These are phyloP conservation scores for Exobasidium rhododendri DNA, from an alignment of 1,284 basidiomycete genomes.

Conservation along the genomic window DNA sequence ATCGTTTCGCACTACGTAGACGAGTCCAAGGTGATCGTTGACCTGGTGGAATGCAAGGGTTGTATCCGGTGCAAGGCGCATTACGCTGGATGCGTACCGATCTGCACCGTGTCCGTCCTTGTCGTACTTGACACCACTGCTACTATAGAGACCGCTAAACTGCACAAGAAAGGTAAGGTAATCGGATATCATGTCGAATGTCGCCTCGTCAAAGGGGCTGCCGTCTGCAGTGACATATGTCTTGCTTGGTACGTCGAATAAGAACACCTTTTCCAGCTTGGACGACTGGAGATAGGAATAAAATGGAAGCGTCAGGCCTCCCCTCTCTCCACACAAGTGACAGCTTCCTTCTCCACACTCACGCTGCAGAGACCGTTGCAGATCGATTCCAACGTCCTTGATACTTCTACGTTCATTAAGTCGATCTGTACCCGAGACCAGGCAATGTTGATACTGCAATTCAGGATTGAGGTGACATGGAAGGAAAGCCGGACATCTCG, in stretches of 20 bases:
- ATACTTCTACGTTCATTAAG: constrained; percentile 66
- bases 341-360: no score
- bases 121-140: background rate
- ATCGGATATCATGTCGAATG: constrained; percentile 83
- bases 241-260: constrained; percentile 82
- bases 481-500: constrained; percentile 60
- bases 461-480: constrained; percentile 83
- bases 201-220: constrained; percentile 82
- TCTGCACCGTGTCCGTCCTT: background rate
- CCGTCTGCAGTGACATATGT: constrained; percentile 89
- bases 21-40: constrained; percentile 56
- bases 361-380: constrained; percentile 63
- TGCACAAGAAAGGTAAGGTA: constrained; percentile 83
- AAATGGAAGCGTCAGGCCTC: no score
- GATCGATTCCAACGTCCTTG: constrained; percentile 76
- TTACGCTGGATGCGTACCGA: constrained; percentile 54
- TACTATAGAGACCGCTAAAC: constrained; percentile 69
- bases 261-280: constrained; percentile 83
- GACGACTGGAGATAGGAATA: constrained; percentile 76
- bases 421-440: constrained; percentile 67
- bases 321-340: no score
- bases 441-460: constrained; percentile 80
- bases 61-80: constrained; percentile 66
- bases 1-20: background rate
- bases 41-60: constrained; percentile 84